phyloP scores from a whole-genome alignment of 1,284 basidiomycete genomes.

The Nidula niveotomentosa region DNA sequence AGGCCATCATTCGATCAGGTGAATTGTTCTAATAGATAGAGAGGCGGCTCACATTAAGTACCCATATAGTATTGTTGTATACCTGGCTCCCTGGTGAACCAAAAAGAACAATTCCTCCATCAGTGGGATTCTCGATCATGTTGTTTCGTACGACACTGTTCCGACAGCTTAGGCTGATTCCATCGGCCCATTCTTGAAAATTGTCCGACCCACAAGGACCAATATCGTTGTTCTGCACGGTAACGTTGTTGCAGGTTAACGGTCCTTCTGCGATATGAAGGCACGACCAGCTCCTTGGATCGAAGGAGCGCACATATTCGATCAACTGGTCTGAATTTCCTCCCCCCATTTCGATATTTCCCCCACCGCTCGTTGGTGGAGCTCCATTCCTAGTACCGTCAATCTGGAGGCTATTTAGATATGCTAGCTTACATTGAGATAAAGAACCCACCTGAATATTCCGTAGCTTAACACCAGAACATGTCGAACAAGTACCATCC shows the following conservation, averaged over 20 bases:
- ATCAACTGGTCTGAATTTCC: conserved; percentile 65
- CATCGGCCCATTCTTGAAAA: conserved; percentile 82
- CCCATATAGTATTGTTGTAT: conserved; percentile 68
- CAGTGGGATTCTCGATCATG: conserved; percentile 72
- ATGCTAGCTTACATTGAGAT: no score
- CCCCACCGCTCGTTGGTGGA: conserved; percentile 56
- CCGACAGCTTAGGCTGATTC: conserved; percentile 76
- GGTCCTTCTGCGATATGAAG: conserved; percentile 69
- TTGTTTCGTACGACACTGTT: conserved; percentile 72
- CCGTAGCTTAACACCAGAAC: conserved; percentile 59
- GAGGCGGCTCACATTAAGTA: conserved; percentile 50
- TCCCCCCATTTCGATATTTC: conserved; percentile 79
- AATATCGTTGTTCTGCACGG: conserved; percentile 79
- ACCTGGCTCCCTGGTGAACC: conserved; percentile 77
- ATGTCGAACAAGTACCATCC: conserved; percentile 58
- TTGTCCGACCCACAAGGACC: conserved; percentile 69
- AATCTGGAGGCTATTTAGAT: conserved; percentile 39
- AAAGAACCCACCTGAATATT: conserved; percentile 61
- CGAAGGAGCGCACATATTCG: conserved; percentile 69
- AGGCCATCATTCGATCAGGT: not conserved
- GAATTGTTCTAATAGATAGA: conserved; percentile 1
- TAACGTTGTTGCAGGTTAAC: conserved; percentile 61
- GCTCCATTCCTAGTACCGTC: conserved; percentile 61
- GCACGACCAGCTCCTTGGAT: conserved; percentile 76
- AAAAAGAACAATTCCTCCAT: conserved; percentile 83